phyloP scores from a whole-genome alignment of 768 basidiomycete species.

The Podaxis mareebaensis region DNA sequence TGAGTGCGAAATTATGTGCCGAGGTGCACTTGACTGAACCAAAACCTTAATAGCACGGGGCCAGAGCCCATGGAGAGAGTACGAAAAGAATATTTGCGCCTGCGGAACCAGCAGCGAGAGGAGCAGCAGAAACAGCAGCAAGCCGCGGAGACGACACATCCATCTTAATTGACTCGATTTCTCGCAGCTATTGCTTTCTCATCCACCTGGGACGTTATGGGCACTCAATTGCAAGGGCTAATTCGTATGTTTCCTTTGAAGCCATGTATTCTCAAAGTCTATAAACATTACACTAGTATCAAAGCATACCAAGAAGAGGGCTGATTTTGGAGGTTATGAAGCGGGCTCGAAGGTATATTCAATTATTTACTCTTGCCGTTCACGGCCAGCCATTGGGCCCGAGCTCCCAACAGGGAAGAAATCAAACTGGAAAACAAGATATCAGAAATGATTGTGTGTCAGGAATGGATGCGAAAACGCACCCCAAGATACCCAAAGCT shows the following conservation, averaged over 20 bases:
- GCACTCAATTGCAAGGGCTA: not conserved
- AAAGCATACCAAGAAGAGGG: not conserved
- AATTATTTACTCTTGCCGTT: constrained; percentile 36
- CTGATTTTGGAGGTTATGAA: not conserved
- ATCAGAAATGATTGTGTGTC: not conserved
- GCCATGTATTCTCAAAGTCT: constrained; percentile 1
- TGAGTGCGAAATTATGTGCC: constrained; percentile 38
- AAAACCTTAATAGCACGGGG: constrained; percentile 52
- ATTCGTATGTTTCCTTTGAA: constrained; percentile 13
- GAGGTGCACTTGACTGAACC: constrained; percentile 6
- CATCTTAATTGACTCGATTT: not conserved
- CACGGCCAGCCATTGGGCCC: constrained; percentile 64
- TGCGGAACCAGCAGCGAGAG: constrained; percentile 48
- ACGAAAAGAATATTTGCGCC: constrained; percentile 70
- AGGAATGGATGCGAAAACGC: constrained; percentile 19
- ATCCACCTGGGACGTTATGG: not conserved
- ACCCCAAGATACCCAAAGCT: constrained; percentile 84
- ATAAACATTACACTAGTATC: constrained; percentile 2
- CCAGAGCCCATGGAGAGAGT: constrained; percentile 74
- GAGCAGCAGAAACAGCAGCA: constrained; percentile 17
- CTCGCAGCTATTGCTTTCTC: not conserved
- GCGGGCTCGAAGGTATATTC: not conserved
- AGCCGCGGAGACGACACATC: not conserved
- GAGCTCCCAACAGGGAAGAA: constrained; percentile 69
- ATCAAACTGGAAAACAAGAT: constrained; percentile 49